Conservation (phyloP, 2,329 filamentous ascomycete genomes). For the Aschersonia sp. region DNA sequence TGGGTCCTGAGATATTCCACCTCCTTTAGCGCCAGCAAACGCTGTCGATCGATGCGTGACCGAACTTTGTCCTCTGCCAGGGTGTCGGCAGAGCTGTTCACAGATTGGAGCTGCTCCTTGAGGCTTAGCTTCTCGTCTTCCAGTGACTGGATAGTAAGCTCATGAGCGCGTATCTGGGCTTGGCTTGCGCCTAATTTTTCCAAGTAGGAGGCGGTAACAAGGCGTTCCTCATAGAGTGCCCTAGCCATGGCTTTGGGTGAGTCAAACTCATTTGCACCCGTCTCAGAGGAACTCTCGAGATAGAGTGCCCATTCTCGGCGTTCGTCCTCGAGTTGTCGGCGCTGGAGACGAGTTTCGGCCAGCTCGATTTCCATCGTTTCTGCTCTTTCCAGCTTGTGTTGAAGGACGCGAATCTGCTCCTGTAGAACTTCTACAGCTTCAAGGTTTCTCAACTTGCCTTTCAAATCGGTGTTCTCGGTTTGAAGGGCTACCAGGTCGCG, state of each 20-base stretch:
- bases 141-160: constrained; percentile 57
- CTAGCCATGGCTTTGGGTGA: constrained; percentile 79
- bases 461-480: constrained; percentile 64
- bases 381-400: constrained; percentile 63
- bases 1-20: constrained; percentile 89
- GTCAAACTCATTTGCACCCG: constrained; percentile 60
- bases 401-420: constrained; percentile 79
- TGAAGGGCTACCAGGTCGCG: constrained; percentile 81
- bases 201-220: constrained; percentile 66
- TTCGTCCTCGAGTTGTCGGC: constrained; percentile 80
- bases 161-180: constrained; percentile 63
- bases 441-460: constrained; percentile 65
- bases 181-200: constrained; percentile 69
- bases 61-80: constrained; percentile 50
- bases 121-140: constrained; percentile 56
- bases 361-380: constrained; percentile 63
- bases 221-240: constrained; percentile 67
- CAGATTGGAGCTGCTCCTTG: constrained; percentile 54
- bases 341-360: constrained; percentile 65
- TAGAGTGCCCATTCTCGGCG: constrained; percentile 20
- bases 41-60: constrained; percentile 71
- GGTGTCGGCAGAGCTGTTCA: constrained; percentile 36
- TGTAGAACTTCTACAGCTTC: constrained; percentile 89
- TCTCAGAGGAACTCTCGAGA: constrained; percentile 41
- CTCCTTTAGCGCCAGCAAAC: constrained; percentile 75